Evolutionary conservation across 768 basidiomycete genomes (phyloP).

Genomic region (Lactarius indigo): DNA sequence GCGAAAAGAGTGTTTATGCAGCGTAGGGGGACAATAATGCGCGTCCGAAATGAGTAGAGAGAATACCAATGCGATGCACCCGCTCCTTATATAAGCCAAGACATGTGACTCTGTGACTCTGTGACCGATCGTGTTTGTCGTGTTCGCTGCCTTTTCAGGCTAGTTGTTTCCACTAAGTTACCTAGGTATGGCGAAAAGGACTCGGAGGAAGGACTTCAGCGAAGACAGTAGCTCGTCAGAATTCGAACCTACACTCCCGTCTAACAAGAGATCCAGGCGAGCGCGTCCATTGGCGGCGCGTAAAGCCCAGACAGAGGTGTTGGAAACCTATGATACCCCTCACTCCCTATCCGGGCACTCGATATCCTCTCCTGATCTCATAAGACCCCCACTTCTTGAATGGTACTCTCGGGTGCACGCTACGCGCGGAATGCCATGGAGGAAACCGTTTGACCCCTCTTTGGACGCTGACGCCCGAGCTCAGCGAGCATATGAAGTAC

Average conservation of each 20-base stretch:
- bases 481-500: slow-evolving; percentile 90
- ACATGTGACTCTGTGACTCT: not conserved
- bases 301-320: not conserved
- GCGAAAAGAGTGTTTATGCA: slow-evolving; percentile 28
- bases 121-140: not conserved
- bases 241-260: not conserved
- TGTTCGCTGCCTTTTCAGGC: not conserved
- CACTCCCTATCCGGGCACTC: slow-evolving; percentile 48
- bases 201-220: slow-evolving; percentile 1
- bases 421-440: slow-evolving; percentile 87
- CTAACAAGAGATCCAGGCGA: not conserved
- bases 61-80: not conserved
- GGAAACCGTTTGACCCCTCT: slow-evolving; percentile 62
- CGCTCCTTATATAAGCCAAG: not conserved
- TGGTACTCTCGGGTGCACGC: slow-evolving; percentile 75
- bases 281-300: not conserved
- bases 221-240: slow-evolving; percentile 17
- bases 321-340: slow-evolving; percentile 12
- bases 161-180: no score
- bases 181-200: slow-evolving; percentile 13
- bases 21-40: slow-evolving; percentile 43
- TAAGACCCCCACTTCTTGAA: slow-evolving; percentile 48
- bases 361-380: slow-evolving; percentile 38
- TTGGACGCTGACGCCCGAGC: slow-evolving; percentile 56
- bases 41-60: slow-evolving; percentile 37